Percentiles rank a stretch among this genome's conserved stretches.
These are phyloP conservation scores for Anisodus tanguticus DNA, from an alignment of 257 asterid species.

Conservation along the genomic window DNA sequence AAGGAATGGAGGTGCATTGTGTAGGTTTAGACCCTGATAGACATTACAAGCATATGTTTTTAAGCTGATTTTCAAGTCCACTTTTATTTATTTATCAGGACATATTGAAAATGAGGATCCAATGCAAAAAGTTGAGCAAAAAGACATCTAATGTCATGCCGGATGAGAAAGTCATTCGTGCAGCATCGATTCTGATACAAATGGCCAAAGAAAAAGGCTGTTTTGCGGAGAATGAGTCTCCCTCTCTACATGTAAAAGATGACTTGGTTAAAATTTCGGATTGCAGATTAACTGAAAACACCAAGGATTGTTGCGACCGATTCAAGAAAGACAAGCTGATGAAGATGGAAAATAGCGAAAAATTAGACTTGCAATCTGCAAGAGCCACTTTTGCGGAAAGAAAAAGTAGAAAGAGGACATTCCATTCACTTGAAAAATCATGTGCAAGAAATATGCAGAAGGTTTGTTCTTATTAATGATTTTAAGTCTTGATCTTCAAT, in stretches of 20 bases:
- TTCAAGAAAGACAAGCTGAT: neutral
- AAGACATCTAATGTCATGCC: neutral
- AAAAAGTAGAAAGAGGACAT: conserved; percentile 3
- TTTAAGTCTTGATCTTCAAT: neutral
- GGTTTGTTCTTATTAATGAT: neutral
- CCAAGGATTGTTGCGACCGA: neutral
- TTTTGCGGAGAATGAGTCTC: neutral
- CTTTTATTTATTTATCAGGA: neutral
- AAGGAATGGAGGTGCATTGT: neutral
- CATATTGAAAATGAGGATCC: neutral
- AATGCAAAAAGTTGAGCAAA: neutral
- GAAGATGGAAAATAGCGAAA: neutral
- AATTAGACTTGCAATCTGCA: neutral
- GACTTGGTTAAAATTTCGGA: neutral
- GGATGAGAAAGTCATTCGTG: neutral
- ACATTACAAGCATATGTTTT: neutral
- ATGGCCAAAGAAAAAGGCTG: neutral
- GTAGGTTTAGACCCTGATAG: neutral
- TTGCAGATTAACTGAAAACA: neutral
- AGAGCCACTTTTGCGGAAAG: neutral
- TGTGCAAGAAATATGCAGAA: neutral
- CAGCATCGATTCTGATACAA: neutral
- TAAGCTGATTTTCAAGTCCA: neutral
- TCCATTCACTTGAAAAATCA: neutral
- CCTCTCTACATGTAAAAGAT: neutral